A percentile compares a stretch with the other conserved stretches of the same genome.
Evolutionary conservation across 2,329 filamentous ascomycete species (phyloP).

Genomic region (Hymenoscyphus fraxineus): DNA sequence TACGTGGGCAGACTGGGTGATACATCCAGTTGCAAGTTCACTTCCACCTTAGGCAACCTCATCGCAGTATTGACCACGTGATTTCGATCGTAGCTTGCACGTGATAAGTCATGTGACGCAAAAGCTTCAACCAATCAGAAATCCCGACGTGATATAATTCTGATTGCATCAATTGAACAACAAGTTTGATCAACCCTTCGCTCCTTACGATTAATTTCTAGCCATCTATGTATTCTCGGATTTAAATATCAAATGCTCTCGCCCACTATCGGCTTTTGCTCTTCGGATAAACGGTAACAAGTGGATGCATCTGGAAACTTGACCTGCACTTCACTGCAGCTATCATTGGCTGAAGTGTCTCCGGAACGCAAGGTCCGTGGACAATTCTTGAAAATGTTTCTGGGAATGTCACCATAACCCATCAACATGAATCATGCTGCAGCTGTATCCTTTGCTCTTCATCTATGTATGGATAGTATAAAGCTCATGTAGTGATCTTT

Average conservation of each 20-base stretch:
- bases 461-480: background rate
- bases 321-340: background rate
- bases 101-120: too few species aligned
- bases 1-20: background rate
- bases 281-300: background rate
- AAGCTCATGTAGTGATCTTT: too few species aligned
- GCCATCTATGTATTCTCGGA: background rate
- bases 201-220: background rate
- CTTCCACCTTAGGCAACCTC: too few species aligned
- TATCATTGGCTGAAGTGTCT: background rate
- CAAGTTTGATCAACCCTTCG: too few species aligned
- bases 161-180: too few species aligned
- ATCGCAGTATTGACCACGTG: background rate
- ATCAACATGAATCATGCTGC: background rate
- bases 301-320: background rate
- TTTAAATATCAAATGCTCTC: background rate
- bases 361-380: background rate
- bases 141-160: too few species aligned
- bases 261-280: background rate
- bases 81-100: background rate
- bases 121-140: too few species aligned
- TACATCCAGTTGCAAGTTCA: background rate
- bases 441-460: background rate
- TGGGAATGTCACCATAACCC: background rate
- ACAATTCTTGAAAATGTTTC: background rate